Base-by-base conservation (phyloP, 345 rosid species). In the Rhodamnia argentea region DNA sequence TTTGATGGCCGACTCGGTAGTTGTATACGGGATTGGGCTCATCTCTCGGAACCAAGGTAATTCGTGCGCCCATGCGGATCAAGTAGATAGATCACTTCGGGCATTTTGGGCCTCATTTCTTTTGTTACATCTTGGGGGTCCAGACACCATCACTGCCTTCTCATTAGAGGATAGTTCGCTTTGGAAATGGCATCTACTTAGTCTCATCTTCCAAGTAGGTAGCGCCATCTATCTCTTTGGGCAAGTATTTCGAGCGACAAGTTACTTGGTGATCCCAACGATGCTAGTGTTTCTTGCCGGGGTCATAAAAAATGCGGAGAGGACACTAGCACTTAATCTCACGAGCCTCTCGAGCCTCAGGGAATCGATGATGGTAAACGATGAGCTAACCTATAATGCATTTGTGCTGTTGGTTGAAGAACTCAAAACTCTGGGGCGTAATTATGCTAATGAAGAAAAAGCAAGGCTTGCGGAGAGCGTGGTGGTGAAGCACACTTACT, bases 21-120 rank as follows among this genome's bases (percentile, higher is more conserved):
- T 12, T 60, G 1, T 13, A 6, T 27, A 12, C 0, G 37, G 37
- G 37, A 60, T 60, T 3, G 74, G 37, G 8, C 8, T 3, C 10
- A 62, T 62, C 2, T 1, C 74, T 60, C 20, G 0, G 0, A 27
- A 0, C 5, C 75, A 62, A 27, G 37, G 75, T 1, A 62, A 27
- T 27, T 6, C 1, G 1, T 27, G 0, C 2, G 2, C 75, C 12
- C 10, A 0, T 14, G 40, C 22, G 14, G 0, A 5, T 0, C 5
- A 29, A 62, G 10, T 27, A 62, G 20, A 62, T 0, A 1, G 0
- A 7, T 10, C 75, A 7, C 22, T 62, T 27, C 40, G 0, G 0
- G 40, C 40, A 27, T 13, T 62, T 62, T 62, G 40, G 75, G 40
- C 22, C 40, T 62, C 22, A 27, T 62, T 62, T 62, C 2, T 27